Base-by-base conservation (phyloP, 83 land plant species). In the Diphasiastrum complanatum region DNA sequence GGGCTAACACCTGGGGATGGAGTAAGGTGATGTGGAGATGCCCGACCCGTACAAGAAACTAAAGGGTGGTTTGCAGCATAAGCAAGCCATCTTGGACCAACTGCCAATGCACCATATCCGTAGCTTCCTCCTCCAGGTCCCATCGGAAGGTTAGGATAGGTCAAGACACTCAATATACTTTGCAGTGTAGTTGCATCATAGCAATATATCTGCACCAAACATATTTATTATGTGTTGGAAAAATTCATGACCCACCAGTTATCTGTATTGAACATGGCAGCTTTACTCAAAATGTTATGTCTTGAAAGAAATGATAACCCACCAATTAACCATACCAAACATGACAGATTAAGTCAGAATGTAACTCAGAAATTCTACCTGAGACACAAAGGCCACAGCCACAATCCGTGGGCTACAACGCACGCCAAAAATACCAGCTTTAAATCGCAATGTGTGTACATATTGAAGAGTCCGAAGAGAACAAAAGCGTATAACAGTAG, bases 71-170 rank as follows among this genome's bases (percentile, higher is more conserved):
- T 77, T 47, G 87, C 91, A 65, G 96, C 81, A 64, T 92, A 92
- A 33, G 96, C 95, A 65, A 92, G 45, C 95, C 97, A 92, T 27
- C 97, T 70, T 24, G 87, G 61, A 30, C 95, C 95, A 47, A 92
- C 81, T 31, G 96, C 97, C 47, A 92, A 70, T 11, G 97, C 91
- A 23, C 97, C 97, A 65, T 75, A 81, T 22, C 87, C 96, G 12
- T 70, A 56, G 24, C 79, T 77, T 27, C 53, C 58, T 53, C 83
- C 54, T 46, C 75, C 74, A 51, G 67, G 72, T 41, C 4, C 31
- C 3, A 65, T 71, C 30, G 47, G 34, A 33, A 76, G 77, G 19
- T 79, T 65, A 53, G 85, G 95, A 66, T 92, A 78, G 8, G 97
- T 92, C 26, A 92, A 79, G 64, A 92, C 81, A 36, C 85, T 83